These are phyloP conservation scores for Tuctoria greenei DNA, from an alignment of 176 grass and related monocot species.

Conservation along the genomic window DNA sequence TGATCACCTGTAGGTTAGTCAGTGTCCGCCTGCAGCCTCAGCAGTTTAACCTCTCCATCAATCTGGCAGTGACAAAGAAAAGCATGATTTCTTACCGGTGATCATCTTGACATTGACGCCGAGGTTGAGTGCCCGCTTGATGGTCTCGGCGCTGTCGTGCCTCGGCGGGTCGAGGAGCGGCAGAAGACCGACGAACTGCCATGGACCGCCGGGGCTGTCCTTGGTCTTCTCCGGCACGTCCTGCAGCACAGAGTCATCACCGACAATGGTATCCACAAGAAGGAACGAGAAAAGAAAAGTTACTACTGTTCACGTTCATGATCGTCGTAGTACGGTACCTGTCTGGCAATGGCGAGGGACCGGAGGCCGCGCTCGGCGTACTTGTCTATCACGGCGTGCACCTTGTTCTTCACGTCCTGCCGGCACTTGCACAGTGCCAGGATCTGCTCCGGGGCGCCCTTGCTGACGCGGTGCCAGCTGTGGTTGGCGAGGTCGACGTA, in stretches of 20 bases:
- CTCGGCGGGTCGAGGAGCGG: slow-evolving; percentile 88
- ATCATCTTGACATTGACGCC: slow-evolving; percentile 99
- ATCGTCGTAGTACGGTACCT: neutral
- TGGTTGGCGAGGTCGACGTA: slow-evolving; percentile 39
- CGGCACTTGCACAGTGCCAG: slow-evolving; percentile 61
- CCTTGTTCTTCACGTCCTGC: slow-evolving; percentile 48
- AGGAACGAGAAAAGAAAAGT: neutral
- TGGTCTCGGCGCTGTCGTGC: slow-evolving; percentile 93
- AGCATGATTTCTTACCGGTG: slow-evolving; percentile 58
- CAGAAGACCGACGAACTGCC: slow-evolving; percentile 82
- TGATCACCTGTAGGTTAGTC: slow-evolving; percentile 57
- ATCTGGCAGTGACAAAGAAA: neutral
- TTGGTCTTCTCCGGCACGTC: slow-evolving; percentile 74
- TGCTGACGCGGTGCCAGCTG: slow-evolving; percentile 81
- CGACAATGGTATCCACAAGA: neutral
- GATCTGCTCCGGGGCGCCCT: slow-evolving; percentile 98
- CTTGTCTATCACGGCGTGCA: slow-evolving; percentile 73
- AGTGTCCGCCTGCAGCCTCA: neutral
- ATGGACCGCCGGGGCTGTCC: slow-evolving; percentile 61
- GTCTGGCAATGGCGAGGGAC: slow-evolving; percentile 65
- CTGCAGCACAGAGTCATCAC: slow-evolving; percentile 20
- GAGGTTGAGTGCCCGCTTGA: slow-evolving; percentile 73
- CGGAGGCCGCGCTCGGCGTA: slow-evolving; percentile 86
- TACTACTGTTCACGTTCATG: too few relatives aligned
- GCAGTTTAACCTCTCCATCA: neutral